These are phyloP conservation scores for Whalleya microplaca DNA, from an alignment of 2,329 filamentous ascomycete genomes.

Conservation along the genomic window DNA sequence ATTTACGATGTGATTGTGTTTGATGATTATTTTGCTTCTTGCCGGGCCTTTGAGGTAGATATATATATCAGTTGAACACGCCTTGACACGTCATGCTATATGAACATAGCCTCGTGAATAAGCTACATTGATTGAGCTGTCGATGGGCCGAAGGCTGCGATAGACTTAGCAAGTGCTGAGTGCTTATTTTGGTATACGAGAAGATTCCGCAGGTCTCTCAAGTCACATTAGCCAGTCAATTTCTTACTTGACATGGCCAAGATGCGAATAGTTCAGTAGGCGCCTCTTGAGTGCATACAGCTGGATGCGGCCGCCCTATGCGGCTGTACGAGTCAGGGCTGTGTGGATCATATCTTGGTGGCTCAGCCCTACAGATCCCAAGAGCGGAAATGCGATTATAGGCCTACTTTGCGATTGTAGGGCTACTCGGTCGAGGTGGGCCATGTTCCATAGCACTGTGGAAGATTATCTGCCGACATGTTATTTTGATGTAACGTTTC, in stretches of 20 bases:
- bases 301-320: background rate
- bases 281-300: background rate
- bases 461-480: background rate
- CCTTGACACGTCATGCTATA: background rate
- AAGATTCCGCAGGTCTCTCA: background rate
- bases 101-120: background rate
- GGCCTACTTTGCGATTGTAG: background rate
- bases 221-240: background rate
- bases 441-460: background rate
- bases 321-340: background rate
- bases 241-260: background rate
- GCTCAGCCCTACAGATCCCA: background rate
- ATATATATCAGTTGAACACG: background rate
- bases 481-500: background rate
- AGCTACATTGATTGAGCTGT: background rate
- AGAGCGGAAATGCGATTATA: background rate
- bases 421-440: background rate
- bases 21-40: background rate
- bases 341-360: background rate
- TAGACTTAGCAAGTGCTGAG: background rate
- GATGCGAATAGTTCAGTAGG: background rate
- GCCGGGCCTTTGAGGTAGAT: background rate
- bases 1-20: background rate
- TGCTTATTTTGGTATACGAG: background rate
- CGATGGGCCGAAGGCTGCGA: no score